Evolutionary conservation across 2,329 filamentous ascomycete species (phyloP).

Genomic region (Lasiodiplodia gonubiensis): DNA sequence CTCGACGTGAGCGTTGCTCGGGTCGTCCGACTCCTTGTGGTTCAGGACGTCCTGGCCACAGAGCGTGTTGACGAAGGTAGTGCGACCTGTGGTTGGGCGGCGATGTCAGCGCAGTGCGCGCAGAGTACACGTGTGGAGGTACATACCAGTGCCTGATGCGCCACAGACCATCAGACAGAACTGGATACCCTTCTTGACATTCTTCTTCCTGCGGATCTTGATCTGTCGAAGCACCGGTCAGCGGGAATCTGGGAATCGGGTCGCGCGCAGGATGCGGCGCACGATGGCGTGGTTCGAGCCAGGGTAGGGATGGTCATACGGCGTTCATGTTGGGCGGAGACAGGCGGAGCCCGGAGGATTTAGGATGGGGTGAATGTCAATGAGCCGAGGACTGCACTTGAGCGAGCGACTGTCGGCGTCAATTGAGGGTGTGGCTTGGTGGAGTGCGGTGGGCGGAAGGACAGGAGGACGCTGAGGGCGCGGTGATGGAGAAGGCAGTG

Average conservation of each 20-base stretch:
- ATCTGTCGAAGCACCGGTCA: conserved; percentile 61
- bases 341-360: conserved; percentile 28
- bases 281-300: conserved; percentile 28
- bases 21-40: conserved; percentile 92
- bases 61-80: conserved; percentile 99
- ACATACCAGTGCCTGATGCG: conserved; percentile 94
- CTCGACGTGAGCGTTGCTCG: conserved; percentile 85
- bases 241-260: conserved; percentile 6
- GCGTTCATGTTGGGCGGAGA: conserved; percentile 32
- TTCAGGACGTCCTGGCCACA: conserved; percentile 91
- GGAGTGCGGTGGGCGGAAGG: conserved; percentile 16
- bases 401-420: conserved; percentile 28
- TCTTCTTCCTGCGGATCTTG: conserved; percentile 99
- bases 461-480: conserved; percentile 27
- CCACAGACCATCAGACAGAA: conserved; percentile 99
- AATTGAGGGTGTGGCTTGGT: conserved; percentile 23
- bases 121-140: conserved; percentile 20
- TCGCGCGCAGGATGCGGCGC: conserved; percentile 31
- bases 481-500: conserved; percentile 28
- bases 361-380: conserved; percentile 24
- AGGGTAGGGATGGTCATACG: conserved; percentile 30
- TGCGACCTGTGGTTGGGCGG: conserved; percentile 70
- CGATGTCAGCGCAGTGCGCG: conserved; percentile 6
- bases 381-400: conserved; percentile 29
- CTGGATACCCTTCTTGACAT: conserved; percentile 99